Conservation (phyloP, 2,329 filamentous ascomycete species). For the Coniella vitis region DNA sequence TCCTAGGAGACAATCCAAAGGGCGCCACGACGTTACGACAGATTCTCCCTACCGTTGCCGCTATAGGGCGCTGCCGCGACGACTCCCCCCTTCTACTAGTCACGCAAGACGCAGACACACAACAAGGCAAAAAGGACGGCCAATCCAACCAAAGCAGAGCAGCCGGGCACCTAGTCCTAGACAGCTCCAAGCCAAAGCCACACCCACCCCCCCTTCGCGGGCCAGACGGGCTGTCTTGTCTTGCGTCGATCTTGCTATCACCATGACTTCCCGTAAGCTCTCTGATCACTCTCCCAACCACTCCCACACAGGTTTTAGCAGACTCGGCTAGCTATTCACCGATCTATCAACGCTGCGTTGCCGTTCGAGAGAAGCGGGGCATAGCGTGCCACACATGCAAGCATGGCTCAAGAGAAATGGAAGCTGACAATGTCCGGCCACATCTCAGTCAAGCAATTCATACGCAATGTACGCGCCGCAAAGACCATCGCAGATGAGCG, state of each 20-base stretch:
- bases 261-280: constrained; percentile 28
- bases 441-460: constrained; percentile 90
- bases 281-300: not conserved
- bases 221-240: not conserved
- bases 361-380: too few species aligned
- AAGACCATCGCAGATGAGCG: constrained; percentile 99
- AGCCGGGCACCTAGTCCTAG: too few species aligned
- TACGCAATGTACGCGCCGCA: constrained; percentile 94
- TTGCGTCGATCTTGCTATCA: constrained; percentile 8
- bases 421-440: constrained; percentile 15
- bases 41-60: not conserved
- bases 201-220: not conserved
- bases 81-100: too few species aligned
- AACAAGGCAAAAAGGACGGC: too few species aligned
- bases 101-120: too few species aligned
- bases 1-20: not conserved
- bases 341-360: not conserved
- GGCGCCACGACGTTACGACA: not conserved
- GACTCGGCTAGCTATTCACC: not conserved
- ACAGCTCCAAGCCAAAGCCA: too few species aligned
- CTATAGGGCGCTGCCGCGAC: not conserved
- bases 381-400: not conserved
- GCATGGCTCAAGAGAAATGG: constrained; percentile 7
- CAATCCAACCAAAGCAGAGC: too few species aligned
- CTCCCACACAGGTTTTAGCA: not conserved